Percentiles rank a stretch among this genome's conserved stretches.
phyloP scores from a whole-genome alignment of 2,329 filamentous ascomycete genomes.

The Trichoderma sp. region DNA sequence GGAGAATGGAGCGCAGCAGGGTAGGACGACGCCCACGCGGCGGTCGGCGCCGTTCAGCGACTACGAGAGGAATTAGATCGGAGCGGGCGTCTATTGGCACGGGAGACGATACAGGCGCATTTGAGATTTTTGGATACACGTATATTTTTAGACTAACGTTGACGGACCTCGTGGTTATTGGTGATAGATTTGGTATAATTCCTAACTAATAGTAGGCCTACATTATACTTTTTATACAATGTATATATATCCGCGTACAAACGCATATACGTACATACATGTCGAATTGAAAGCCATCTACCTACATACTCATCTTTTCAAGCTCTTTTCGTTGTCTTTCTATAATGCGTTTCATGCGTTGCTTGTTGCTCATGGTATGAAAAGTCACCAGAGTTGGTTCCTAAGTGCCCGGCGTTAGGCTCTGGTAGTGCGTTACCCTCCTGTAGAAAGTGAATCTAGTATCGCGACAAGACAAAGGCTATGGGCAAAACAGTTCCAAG shows the following conservation, averaged over 20 bases:
- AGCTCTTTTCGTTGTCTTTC: background rate
- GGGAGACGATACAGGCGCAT: background rate
- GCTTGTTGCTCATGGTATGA: background rate
- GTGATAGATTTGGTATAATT: background rate
- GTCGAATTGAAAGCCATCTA: background rate
- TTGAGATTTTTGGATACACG: background rate
- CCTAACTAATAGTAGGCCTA: background rate
- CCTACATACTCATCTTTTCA: background rate
- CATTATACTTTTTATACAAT: background rate
- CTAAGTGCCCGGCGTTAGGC: background rate
- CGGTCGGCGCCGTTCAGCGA: constrained; percentile 46
- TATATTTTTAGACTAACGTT: constrained; percentile 26
- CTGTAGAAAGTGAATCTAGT: background rate
- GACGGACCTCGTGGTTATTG: constrained; percentile 23
- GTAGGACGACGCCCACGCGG: constrained; percentile 45
- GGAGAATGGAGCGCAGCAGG: constrained; percentile 40
- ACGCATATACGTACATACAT: background rate
- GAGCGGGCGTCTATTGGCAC: constrained; percentile 2
- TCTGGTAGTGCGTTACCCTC: background rate
- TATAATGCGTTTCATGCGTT: background rate
- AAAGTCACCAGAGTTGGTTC: background rate
- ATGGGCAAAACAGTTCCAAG: too few species aligned
- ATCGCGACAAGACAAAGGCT: background rate
- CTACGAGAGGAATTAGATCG: constrained; percentile 38
- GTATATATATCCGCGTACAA: background rate